These are phyloP conservation scores for Tricholoma saponaceum DNA, from an alignment of 768 basidiomycete genomes.

Conservation along the genomic window DNA sequence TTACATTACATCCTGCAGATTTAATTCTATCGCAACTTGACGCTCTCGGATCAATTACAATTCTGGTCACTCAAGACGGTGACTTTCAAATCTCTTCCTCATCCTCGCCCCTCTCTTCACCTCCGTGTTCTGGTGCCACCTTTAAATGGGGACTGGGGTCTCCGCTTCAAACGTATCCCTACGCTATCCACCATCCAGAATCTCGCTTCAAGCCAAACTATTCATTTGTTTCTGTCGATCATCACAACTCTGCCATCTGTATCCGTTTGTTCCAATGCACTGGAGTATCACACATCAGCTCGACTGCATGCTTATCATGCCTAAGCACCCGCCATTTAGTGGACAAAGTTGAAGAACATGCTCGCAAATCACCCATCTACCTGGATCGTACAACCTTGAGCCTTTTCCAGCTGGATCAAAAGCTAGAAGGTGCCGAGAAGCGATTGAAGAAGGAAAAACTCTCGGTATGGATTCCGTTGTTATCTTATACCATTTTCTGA, in stretches of 20 bases:
- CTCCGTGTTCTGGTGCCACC: slow-evolving; percentile 1
- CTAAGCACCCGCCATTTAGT: too few relatives aligned
- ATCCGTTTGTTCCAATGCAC: too few relatives aligned
- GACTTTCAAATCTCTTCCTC: neutral
- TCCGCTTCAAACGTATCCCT: neutral
- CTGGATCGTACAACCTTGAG: too few relatives aligned
- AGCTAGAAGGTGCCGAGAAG: too few relatives aligned
- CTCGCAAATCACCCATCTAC: too few relatives aligned
- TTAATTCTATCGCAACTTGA: too few relatives aligned
- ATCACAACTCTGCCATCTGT: neutral
- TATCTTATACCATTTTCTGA: neutral
- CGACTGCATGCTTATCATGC: too few relatives aligned
- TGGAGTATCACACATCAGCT: too few relatives aligned
- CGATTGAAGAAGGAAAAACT: neutral
- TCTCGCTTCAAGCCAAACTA: neutral
- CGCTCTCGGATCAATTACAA: too few relatives aligned
- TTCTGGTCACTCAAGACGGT: neutral
- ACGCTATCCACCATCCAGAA: neutral
- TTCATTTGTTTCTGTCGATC: neutral
- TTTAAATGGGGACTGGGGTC: neutral
- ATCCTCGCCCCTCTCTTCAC: neutral
- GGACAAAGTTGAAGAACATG: too few relatives aligned
- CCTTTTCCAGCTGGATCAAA: too few relatives aligned
- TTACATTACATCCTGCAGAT: too few relatives aligned
- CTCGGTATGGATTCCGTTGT: neutral